phyloP scores from a whole-genome alignment of 306 rosid species.

The Pterocarpus santalinus region DNA sequence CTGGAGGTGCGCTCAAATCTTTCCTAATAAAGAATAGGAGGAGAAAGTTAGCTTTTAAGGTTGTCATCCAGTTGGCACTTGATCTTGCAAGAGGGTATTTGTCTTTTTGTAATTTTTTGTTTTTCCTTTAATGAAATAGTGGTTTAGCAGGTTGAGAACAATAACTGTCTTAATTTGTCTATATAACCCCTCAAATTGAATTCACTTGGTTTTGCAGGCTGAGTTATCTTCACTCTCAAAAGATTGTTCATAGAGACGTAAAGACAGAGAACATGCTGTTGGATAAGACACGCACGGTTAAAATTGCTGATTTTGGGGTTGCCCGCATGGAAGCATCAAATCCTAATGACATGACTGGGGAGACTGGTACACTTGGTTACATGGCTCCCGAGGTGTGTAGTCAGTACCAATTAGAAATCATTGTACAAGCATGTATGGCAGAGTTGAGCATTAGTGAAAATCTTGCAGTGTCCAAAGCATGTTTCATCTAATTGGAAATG shows the following conservation, averaged over 20 bases:
- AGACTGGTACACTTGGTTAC: constrained; percentile 92
- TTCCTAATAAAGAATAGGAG: constrained; percentile 86
- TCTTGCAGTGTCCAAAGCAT: not conserved
- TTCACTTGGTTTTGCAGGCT: constrained; percentile 59
- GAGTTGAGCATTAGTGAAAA: constrained; percentile 2
- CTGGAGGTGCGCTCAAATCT: constrained; percentile 79
- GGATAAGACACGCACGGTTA: constrained; percentile 72
- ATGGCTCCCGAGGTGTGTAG: constrained; percentile 89
- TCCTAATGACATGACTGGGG: constrained; percentile 95
- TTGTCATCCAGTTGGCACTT: constrained; percentile 80
- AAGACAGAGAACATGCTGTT: constrained; percentile 91
- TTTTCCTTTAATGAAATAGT: constrained; percentile 6
- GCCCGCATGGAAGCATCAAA: constrained; percentile 93
- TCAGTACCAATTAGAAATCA: not conserved
- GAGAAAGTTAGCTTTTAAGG: constrained; percentile 82
- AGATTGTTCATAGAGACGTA: constrained; percentile 89
- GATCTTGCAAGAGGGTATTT: constrained; percentile 91
- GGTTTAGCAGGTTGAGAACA: constrained; percentile 21
- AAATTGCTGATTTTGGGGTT: constrained; percentile 87
- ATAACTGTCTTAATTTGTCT: not conserved
- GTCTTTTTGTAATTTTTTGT: not conserved
- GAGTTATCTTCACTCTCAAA: constrained; percentile 84
- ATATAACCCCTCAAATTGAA: constrained; percentile 32
- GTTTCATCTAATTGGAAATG: not conserved
- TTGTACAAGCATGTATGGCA: constrained; percentile 11